Conservation (phyloP, 2,329 filamentous ascomycete species). For the Metarhizium anisopliae region DNA sequence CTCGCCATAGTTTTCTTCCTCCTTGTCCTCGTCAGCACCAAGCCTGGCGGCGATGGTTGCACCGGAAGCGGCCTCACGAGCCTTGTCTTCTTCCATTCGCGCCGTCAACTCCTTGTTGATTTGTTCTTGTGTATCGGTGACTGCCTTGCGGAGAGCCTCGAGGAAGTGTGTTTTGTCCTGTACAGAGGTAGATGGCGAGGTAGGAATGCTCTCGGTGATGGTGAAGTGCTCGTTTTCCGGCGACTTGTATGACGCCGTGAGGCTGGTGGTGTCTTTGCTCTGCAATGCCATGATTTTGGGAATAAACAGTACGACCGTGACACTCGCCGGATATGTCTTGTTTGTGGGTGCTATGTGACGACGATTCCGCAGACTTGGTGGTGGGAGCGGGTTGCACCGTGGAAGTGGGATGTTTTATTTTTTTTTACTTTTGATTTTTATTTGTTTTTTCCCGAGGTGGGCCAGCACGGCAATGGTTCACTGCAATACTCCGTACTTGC, state of each 20-base stretch:
- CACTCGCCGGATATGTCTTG: neutral
- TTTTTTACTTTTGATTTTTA: too few relatives aligned
- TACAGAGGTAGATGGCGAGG: constrained; percentile 26
- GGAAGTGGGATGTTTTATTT: too few relatives aligned
- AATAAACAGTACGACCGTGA: neutral
- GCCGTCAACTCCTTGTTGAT: constrained; percentile 64
- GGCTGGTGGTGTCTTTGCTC: constrained; percentile 7
- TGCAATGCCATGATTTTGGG: neutral
- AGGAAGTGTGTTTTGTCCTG: constrained; percentile 52
- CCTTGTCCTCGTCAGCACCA: constrained; percentile 43
- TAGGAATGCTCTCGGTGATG: constrained; percentile 26
- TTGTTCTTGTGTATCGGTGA: constrained; percentile 49
- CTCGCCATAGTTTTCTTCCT: constrained; percentile 79
- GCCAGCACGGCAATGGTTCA: too few relatives aligned
- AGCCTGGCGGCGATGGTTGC: constrained; percentile 9
- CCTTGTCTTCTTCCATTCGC: constrained; percentile 67
- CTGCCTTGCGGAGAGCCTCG: constrained; percentile 45
- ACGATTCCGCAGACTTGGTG: too few relatives aligned
- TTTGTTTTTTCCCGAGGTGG: too few relatives aligned
- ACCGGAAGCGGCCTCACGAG: constrained; percentile 26
- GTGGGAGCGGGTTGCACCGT: too few relatives aligned
- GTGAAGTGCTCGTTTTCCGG: constrained; percentile 38
- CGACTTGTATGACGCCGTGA: constrained; percentile 47
- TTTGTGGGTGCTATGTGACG: neutral
- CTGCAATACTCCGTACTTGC: too few relatives aligned